phyloP scores from a whole-genome alignment of 2,329 filamentous ascomycete species.

The Alternaria gansuensis region DNA sequence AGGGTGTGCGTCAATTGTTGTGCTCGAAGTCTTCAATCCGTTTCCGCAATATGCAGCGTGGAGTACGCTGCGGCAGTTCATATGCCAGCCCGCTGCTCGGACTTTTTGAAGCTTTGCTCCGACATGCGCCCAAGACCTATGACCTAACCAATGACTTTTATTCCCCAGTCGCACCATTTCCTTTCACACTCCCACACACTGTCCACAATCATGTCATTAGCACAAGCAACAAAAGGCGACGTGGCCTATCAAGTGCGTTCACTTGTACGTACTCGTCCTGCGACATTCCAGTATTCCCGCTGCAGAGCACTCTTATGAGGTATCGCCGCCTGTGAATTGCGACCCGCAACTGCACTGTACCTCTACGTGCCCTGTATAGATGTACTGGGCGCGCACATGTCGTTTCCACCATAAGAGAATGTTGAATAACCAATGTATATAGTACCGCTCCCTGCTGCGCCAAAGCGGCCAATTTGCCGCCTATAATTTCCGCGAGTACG shows the following conservation, averaged over 20 bases:
- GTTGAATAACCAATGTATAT: slow-evolving; percentile 15
- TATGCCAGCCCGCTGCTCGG: slow-evolving; percentile 32
- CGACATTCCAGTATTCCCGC: background rate
- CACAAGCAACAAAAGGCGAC: slow-evolving; percentile 49
- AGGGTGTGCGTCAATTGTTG: background rate
- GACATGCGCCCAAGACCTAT: slow-evolving; percentile 37
- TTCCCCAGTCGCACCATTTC: slow-evolving; percentile 48
- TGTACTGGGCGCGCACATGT: background rate
- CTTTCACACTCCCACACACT: slow-evolving; percentile 13
- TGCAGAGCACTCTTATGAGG: background rate
- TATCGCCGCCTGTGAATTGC: slow-evolving; percentile 2
- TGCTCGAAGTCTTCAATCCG: background rate
- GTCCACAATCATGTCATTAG: slow-evolving; percentile 44
- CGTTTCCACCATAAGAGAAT: background rate
- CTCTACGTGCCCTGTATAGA: background rate
- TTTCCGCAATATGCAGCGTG: background rate
- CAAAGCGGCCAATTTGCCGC: slow-evolving; percentile 86
- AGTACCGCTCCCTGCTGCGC: slow-evolving; percentile 93
- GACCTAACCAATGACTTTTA: slow-evolving; percentile 46
- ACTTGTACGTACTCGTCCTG: slow-evolving; percentile 43
- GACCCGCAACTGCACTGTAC: background rate
- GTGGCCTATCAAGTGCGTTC: slow-evolving; percentile 53
- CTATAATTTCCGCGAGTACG: slow-evolving; percentile 99
- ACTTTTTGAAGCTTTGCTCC: slow-evolving; percentile 43
- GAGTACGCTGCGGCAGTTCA: slow-evolving; percentile 6